These are phyloP conservation scores for Fusarium nodosum DNA, from an alignment of 2,329 filamentous ascomycete species.

Conservation along the genomic window DNA sequence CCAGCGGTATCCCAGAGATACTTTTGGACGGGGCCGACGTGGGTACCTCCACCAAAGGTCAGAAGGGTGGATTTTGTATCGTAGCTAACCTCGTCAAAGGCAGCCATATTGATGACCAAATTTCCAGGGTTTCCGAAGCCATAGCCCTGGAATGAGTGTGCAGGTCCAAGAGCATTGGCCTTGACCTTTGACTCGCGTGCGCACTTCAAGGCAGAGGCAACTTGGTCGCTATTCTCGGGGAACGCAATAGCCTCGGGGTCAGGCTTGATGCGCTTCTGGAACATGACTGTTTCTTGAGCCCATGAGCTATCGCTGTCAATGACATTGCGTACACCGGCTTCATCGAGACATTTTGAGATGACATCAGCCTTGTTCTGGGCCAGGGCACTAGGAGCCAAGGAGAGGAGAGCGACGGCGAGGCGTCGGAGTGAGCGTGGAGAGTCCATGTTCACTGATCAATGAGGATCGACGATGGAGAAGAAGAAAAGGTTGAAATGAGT, in stretches of 20 bases:
- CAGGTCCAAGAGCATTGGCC: constrained; percentile 43
- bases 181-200: constrained; percentile 44
- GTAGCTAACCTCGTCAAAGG: constrained; percentile 45
- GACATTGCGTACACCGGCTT: constrained; percentile 39
- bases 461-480: neutral
- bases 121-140: constrained; percentile 44
- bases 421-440: constrained; percentile 19
- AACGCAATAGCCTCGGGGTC: constrained; percentile 45
- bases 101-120: constrained; percentile 46
- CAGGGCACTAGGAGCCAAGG: neutral
- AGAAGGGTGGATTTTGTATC: constrained; percentile 31
- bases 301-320: constrained; percentile 40
- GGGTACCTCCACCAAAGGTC: constrained; percentile 45
- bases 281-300: constrained; percentile 32
- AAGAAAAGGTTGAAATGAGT: accelerated
- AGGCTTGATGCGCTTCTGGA: constrained; percentile 43
- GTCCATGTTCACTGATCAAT: constrained; percentile 5
- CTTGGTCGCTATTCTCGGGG: constrained; percentile 36
- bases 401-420: constrained; percentile 12
- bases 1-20: constrained; percentile 48
- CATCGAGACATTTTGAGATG: constrained; percentile 33
- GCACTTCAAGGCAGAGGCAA: constrained; percentile 44
- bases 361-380: constrained; percentile 23
- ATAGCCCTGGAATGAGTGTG: constrained; percentile 44
- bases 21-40: constrained; percentile 44